Conservation (phyloP, 176 grass and related monocot genomes). For the Triticum aestivum region IWGSC_CS_RefSeq_v2.1 NC_057810.1:245895447-245895946, state of each 20-base stretch:
- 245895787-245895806: not conserved
- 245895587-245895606: constrained; percentile 87
- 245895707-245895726: constrained; percentile 32
- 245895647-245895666: constrained; percentile 83
- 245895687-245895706: constrained; percentile 52
- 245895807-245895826: not conserved
- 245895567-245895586: constrained; percentile 98
- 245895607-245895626: constrained; percentile 73
- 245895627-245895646: constrained; percentile 91
- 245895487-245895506: not conserved
- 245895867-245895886: not conserved
- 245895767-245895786: constrained; percentile 18
- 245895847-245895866: not conserved
- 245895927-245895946: not conserved
- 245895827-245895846: not conserved
- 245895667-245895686: constrained; percentile 64
- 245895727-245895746: not conserved
- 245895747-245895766: constrained; percentile 7
- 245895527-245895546: constrained; percentile 88
- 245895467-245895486: not conserved
- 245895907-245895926: not conserved
- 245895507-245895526: constrained; percentile 19
- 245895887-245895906: not conserved
- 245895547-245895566: constrained; percentile 97
- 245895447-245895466: not conserved